Evolutionary conservation across 2,329 filamentous ascomycete genomes (phyloP), one percentile per base, ranked within the genome.

Genomic region (Diaporthe amygdali): DNA sequence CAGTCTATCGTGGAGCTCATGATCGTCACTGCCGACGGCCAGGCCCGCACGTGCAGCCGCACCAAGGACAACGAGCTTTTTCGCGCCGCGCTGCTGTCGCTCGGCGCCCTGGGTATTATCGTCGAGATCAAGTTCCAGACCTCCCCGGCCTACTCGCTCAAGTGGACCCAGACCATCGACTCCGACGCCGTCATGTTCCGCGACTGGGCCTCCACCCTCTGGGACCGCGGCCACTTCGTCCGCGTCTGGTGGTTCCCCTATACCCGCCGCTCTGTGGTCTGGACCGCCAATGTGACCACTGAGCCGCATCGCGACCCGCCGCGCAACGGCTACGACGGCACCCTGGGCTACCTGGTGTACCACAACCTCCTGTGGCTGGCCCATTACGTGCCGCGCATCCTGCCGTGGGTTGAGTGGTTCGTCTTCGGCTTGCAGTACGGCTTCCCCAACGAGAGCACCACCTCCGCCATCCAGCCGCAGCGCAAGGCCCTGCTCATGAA

Each of bases 221-320:
- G 96, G 96, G 94, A 90, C 1, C 88, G 91, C 73, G 90, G 92
- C 73, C 95, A 98, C 81, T 99, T 96, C 78, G 94, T 97, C 32
- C 89, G 96, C 34, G 94, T 98, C 34, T 99, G 96, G 96, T 99
- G 96, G 96, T 91, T 97, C 79, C 96, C 96, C 0, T 97, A 98
- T 83, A 94, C 93, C 79, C 90, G 94, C 69, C 90, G 94, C 55
- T 94, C 94, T 0, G 93, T 98, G 59, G 89, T 97, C 55, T 99
- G 96, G 96, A 89, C 90, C 49, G 96, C 95, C n/a, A 88, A 94
- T 59, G 93, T 93, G 79, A 94, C 94, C 0, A 84, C 89, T 10
- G 89, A 92, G 70, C 85, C 90, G 0, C 82, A 87, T 49, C 83
- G 84, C 20, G 83, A 89, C 8, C 91, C 93, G 2, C 88, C 88